phyloP scores from a whole-genome alignment of 2,329 filamentous ascomycete genomes.

The Macrophomina phaseolina region DNA sequence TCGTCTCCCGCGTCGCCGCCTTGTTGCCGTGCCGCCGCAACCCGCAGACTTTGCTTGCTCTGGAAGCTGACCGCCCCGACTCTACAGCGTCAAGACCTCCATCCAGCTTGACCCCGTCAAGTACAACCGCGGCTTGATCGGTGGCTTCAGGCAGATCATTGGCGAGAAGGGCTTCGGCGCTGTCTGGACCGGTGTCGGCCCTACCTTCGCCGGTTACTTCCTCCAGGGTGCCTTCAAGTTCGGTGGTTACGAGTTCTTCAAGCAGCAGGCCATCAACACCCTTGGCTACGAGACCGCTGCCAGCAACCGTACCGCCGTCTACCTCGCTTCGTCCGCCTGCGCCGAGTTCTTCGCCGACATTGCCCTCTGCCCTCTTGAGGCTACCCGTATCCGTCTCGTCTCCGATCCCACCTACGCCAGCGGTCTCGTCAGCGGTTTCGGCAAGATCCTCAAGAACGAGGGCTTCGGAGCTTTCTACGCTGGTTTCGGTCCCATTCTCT shows the following conservation, averaged over 20 bases:
- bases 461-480: conserved; percentile 88
- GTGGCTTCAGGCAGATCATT: conserved; percentile 86
- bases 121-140: conserved; percentile 72
- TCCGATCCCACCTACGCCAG: conserved; percentile 84
- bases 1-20: background rate
- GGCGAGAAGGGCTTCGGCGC: conserved; percentile 72
- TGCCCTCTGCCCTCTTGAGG: conserved; percentile 89
- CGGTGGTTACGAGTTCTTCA: conserved; percentile 95
- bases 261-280: conserved; percentile 83
- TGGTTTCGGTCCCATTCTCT: conserved; percentile 71
- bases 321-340: conserved; percentile 69
- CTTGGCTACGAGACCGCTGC: conserved; percentile 72
- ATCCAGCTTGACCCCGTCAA: conserved; percentile 72
- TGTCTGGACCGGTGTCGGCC: conserved; percentile 68
- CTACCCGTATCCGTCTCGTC: conserved; percentile 91
- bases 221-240: conserved; percentile 64
- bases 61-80: conserved; percentile 3
- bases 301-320: conserved; percentile 81
- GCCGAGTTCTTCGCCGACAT: conserved; percentile 76
- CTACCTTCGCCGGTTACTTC: conserved; percentile 58
- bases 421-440: conserved; percentile 78
- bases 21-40: background rate
- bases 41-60: background rate
- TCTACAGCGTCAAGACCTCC: conserved; percentile 88
- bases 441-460: conserved; percentile 83